Percentiles rank a stretch among this genome's conserved stretches.
phyloP scores from a whole-genome alignment of 441 rosid species.

The Bruguiera hainesii region DNA sequence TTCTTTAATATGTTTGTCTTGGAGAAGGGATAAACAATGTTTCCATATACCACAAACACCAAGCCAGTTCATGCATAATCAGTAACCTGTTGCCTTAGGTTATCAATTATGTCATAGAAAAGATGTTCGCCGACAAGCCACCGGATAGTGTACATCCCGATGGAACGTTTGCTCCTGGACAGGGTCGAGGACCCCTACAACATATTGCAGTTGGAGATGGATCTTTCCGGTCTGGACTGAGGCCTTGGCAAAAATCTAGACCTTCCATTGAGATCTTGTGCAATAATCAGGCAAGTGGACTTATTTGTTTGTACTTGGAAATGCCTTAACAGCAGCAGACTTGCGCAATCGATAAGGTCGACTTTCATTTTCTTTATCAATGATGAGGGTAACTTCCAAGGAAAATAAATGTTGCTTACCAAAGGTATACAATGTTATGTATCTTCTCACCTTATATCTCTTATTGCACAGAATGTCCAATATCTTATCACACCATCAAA shows the following conservation, averaged over 20 bases:
- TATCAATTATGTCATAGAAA: constrained; percentile 90
- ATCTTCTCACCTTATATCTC: too few species aligned
- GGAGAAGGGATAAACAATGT: too few species aligned
- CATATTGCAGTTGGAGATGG: constrained; percentile 69
- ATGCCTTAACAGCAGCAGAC: not conserved
- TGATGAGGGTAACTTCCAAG: too few species aligned
- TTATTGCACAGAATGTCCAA: too few species aligned
- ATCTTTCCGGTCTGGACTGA: constrained; percentile 61
- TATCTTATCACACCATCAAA: too few species aligned
- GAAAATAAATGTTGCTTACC: too few species aligned
- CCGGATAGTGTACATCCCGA: constrained; percentile 57
- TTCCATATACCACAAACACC: too few species aligned
- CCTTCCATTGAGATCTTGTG: constrained; percentile 95
- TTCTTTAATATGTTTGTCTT: too few species aligned
- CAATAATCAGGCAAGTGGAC: constrained; percentile 84
- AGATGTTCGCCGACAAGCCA: constrained; percentile 89
- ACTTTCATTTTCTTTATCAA: too few species aligned
- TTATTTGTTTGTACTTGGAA: not conserved
- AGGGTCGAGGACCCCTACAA: constrained; percentile 58
- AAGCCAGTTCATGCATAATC: not conserved
- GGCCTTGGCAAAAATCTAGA: constrained; percentile 80
- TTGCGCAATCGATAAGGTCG: not conserved
- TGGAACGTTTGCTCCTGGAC: constrained; percentile 64
- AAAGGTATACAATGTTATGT: too few species aligned
- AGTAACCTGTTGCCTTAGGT: constrained; percentile 44